phyloP scores from a whole-genome alignment of 1,284 basidiomycete genomes.

The Cutaneotrichosporon sp. region DNA sequence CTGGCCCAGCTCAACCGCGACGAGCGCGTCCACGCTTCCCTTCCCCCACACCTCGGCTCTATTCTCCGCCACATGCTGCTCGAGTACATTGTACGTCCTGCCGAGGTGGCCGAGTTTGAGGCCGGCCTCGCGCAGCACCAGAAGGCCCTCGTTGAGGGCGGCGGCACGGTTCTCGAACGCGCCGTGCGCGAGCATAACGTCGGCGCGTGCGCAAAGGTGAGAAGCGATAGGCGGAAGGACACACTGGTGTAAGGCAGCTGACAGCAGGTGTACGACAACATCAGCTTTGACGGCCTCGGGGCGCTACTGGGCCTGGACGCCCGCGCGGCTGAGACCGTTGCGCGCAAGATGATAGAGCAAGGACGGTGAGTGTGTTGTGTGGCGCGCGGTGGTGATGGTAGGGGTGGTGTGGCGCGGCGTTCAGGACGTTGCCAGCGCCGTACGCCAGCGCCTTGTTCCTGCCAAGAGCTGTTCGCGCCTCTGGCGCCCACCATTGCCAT shows the following conservation, averaged over 20 bases:
- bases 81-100: slow-evolving; percentile 85
- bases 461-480: too few species aligned
- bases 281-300: slow-evolving; percentile 82
- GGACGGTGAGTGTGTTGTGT: slow-evolving; percentile 59
- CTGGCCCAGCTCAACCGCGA: slow-evolving; percentile 89
- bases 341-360: slow-evolving; percentile 89
- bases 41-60: slow-evolving; percentile 54
- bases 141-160: slow-evolving; percentile 69
- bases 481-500: too few species aligned
- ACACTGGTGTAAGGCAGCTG: slow-evolving; percentile 1
- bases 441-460: too few species aligned
- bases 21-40: slow-evolving; percentile 70
- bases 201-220: slow-evolving; percentile 75
- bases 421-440: too few species aligned
- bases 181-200: slow-evolving; percentile 99
- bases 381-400: too few species aligned
- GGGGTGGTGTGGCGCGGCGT: too few species aligned
- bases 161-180: slow-evolving; percentile 91
- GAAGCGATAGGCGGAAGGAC: slow-evolving; percentile 5
- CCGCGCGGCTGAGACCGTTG: slow-evolving; percentile 86
- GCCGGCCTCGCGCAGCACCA: slow-evolving; percentile 84
- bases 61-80: slow-evolving; percentile 97
- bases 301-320: slow-evolving; percentile 77
- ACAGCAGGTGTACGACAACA: slow-evolving; percentile 75
- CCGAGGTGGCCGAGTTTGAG: slow-evolving; percentile 86